phyloP scores from a whole-genome alignment of 768 basidiomycete species.

The Fomitopsis pulvina region DNA sequence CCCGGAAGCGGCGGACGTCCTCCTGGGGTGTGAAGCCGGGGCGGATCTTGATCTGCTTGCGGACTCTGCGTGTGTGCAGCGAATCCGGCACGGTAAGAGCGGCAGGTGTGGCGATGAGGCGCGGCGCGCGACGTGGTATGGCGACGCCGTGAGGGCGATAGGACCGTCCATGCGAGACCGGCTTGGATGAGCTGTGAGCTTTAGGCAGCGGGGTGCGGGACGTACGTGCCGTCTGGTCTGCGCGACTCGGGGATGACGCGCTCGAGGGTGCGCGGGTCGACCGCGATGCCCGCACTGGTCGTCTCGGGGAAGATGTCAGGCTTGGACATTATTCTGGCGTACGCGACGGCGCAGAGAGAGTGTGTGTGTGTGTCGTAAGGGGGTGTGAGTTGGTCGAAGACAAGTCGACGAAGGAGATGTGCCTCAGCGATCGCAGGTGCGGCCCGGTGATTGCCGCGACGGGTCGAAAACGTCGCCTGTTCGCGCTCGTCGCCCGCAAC shows the following conservation, averaged over 20 bases:
- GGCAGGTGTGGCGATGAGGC: not conserved
- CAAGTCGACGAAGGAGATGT: not conserved
- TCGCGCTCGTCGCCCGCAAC: not conserved
- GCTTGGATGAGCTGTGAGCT: not conserved
- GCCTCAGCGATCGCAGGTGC: not conserved
- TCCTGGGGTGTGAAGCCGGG: slow-evolving; percentile 95
- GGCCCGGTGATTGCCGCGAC: not conserved
- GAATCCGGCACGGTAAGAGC: not conserved
- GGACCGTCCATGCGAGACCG: not conserved
- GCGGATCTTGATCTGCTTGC: slow-evolving; percentile 84
- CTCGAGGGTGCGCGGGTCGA: slow-evolving; percentile 82
- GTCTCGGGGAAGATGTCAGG: slow-evolving; percentile 72
- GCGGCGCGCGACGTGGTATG: not conserved
- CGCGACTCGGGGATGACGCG: slow-evolving; percentile 83
- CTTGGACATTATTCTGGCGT: slow-evolving; percentile 48
- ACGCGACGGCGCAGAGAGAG: not conserved
- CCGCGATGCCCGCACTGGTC: slow-evolving; percentile 68
- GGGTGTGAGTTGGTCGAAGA: not conserved
- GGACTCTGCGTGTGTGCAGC: slow-evolving; percentile 43
- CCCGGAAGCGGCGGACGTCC: slow-evolving; percentile 82
- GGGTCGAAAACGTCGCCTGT: not conserved
- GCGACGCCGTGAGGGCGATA: not conserved
- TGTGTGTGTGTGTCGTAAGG: not conserved
- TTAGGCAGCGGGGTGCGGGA: slow-evolving; percentile 2
- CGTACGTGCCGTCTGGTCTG: slow-evolving; percentile 83